Evolutionary conservation across 108 stramenopile genomes (phyloP), one percentile per base, ranked within the genome.

Genomic region (Discostella pseudostelligera): DNA sequence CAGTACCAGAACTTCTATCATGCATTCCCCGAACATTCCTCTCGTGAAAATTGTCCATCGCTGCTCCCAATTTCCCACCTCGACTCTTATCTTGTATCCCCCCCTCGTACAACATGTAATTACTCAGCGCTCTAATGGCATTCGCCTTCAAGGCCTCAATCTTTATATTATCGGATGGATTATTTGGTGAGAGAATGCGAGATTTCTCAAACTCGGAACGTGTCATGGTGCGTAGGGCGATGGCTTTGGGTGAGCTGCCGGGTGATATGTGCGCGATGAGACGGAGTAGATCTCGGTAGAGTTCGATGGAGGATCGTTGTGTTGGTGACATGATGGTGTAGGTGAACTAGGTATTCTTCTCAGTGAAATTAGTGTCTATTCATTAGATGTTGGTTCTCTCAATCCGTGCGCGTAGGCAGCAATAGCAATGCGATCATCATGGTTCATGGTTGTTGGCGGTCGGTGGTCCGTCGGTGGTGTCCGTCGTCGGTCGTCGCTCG

Each of bases 101-200:
- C 48, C 86, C 83, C 67, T 84, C 84, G 65, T 77, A 83, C 56
- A 94, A 39, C 86, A 94, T 84, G 53, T 94, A 94, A 81, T 94
- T 94, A 13, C 86, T 86, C 26, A 94, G 56, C 4, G 89, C 93
- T 51, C 93, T 70, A n/a, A 94, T 69, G 3, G 93, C 93, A 71
- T 84, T 77, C 12, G 85, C 82, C 61, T 89, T 89, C 36, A 71
- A 26, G 4, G 72, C 65, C 66, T 90, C 84, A 65, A 94, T 83
- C 49, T 79, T 59, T 11, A 63, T 22, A 20, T 22, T 25, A 62
- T 87, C 86, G 35, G 60, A 59, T 20, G 62, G 62, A 39, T 42
- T 20, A 12, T 64, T 37, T 29, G 59, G 43, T 11, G 68, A 64
- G 13, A 73, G 47, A 25, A 22, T 22, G 49, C 45, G 29, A 55